Percentiles rank a stretch among this genome's conserved stretches.
These are phyloP conservation scores for Yarrowia sp. DNA, from an alignment of 805 yeast genomes.

Conservation along the genomic window DNA sequence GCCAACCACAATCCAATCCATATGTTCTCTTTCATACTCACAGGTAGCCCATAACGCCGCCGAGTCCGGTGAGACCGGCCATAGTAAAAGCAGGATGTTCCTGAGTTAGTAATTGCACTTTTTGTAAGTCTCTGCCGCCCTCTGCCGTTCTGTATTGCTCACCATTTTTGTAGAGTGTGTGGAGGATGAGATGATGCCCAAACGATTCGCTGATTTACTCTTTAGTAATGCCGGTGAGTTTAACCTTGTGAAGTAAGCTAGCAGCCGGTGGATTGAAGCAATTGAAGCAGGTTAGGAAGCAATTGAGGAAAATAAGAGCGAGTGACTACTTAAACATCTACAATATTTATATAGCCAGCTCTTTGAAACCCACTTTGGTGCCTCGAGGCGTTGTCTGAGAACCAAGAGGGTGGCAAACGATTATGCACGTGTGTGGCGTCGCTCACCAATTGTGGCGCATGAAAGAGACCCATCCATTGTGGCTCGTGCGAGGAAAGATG, in stretches of 20 bases:
- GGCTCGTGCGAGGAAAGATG: too few species aligned
- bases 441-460: constrained; percentile 18
- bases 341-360: too few species aligned
- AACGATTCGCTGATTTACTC: too few species aligned
- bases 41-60: constrained; percentile 66
- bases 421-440: constrained; percentile 21
- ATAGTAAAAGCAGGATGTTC: constrained; percentile 76
- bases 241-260: neutral
- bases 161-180: neutral
- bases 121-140: neutral
- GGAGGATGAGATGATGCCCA: neutral
- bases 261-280: too few species aligned
- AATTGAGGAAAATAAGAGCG: too few species aligned
- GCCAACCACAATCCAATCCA: too few species aligned
- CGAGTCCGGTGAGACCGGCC: constrained; percentile 62
- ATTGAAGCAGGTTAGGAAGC: too few species aligned
- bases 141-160: neutral
- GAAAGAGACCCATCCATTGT: too few species aligned
- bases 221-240: too few species aligned
- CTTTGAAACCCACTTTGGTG: too few species aligned
- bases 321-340: too few species aligned
- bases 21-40: constrained; percentile 36
- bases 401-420: neutral
- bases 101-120: constrained; percentile 36
- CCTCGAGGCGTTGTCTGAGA: too few species aligned